phyloP scores from a whole-genome alignment of 2,329 filamentous ascomycete species.

The Herpotrichia juniperi region DNA sequence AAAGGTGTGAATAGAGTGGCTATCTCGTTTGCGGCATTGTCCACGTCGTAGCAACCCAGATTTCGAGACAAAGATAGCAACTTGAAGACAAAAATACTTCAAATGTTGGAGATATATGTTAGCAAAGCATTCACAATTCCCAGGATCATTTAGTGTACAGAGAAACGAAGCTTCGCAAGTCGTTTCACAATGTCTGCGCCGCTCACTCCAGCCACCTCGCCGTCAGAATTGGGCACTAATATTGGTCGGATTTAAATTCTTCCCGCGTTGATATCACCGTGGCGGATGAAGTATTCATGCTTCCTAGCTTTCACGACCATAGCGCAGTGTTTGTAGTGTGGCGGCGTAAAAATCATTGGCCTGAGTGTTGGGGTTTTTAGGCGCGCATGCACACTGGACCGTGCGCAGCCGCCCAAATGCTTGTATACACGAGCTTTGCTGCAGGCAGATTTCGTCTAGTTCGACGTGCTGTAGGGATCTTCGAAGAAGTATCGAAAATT shows the following conservation, averaged over 20 bases:
- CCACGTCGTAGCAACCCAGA: conserved; percentile 1
- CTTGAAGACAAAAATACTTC: neutral
- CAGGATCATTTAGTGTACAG: neutral
- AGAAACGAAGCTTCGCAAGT: neutral
- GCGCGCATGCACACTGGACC: conserved; percentile 5
- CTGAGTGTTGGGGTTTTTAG: neutral
- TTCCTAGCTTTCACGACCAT: neutral
- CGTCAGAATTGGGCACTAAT: neutral
- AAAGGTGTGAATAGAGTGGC: neutral
- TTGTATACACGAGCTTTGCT: neutral
- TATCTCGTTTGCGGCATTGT: neutral
- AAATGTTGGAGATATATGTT: conserved; percentile 6
- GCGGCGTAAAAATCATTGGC: conserved; percentile 5
- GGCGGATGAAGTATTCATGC: conserved; percentile 1
- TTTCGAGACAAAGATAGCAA: conserved; percentile 13
- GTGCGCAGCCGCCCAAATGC: conserved; percentile 7
- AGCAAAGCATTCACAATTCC: neutral
- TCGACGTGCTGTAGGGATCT: neutral
- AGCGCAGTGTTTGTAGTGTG: neutral
- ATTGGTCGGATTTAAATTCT: neutral
- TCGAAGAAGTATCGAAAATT: neutral
- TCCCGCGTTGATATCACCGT: neutral
- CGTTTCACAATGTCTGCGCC: conserved; percentile 12
- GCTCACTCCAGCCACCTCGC: conserved; percentile 3
- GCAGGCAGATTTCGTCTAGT: neutral